Percentiles rank a stretch among this genome's conserved stretches.
These are phyloP conservation scores for Alternaria incomplexa DNA, from an alignment of 2,329 filamentous ascomycete species.

Conservation along the genomic window DNA sequence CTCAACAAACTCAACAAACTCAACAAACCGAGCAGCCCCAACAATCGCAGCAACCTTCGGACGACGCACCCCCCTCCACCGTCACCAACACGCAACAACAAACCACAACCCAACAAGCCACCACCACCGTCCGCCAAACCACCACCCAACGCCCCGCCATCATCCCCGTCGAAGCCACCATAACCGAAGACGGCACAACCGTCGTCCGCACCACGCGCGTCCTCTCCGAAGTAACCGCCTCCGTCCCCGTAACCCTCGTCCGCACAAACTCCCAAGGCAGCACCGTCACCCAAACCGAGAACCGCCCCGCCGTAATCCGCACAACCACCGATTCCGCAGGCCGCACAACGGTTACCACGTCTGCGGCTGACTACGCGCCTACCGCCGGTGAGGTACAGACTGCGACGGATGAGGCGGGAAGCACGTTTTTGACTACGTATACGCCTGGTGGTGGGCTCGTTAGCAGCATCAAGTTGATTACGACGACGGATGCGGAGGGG, in stretches of 20 bases:
- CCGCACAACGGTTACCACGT: constrained; percentile 43
- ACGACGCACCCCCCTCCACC: constrained; percentile 3
- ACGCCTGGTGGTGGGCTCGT: constrained; percentile 53
- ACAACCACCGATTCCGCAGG: constrained; percentile 50
- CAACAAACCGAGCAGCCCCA: neutral
- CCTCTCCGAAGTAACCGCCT: constrained; percentile 50
- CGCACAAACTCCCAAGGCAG: constrained; percentile 50
- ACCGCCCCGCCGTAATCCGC: constrained; percentile 46
- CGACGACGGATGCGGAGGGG: constrained; percentile 41
- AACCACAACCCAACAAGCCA: neutral
- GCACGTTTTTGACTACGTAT: constrained; percentile 55
- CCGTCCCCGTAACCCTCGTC: constrained; percentile 46
- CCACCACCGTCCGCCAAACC: constrained; percentile 6
- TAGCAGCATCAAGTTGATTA: constrained; percentile 48
- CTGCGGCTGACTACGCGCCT: constrained; percentile 38
- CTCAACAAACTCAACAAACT: neutral
- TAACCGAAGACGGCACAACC: constrained; percentile 47
- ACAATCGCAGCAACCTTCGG: neutral
- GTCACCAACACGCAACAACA: neutral
- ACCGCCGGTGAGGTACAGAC: constrained; percentile 52
- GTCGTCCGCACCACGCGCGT: constrained; percentile 48
- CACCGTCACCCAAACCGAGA: constrained; percentile 46
- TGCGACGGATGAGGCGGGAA: constrained; percentile 49
- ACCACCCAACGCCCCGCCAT: constrained; percentile 36
- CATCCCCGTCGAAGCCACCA: constrained; percentile 47